Evolutionary conservation across 345 rosid genomes (phyloP).

Genomic region (Luvunga scandens): DNA sequence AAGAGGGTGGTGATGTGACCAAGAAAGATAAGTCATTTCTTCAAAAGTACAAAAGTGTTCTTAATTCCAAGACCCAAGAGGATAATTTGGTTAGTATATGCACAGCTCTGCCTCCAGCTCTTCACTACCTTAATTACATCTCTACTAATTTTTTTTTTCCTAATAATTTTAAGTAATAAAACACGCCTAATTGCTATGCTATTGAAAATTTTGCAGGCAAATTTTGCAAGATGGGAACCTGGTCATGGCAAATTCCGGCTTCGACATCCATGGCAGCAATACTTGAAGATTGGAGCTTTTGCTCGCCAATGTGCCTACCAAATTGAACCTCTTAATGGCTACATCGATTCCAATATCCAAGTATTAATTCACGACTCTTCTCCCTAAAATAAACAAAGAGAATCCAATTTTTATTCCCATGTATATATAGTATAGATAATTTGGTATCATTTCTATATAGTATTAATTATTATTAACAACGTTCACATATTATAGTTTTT

Average conservation of each 20-base stretch:
- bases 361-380: slow-evolving; percentile 27
- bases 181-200: background rate
- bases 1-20: slow-evolving; percentile 14
- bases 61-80: slow-evolving; percentile 57
- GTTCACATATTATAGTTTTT: too few species aligned
- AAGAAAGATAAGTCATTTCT: slow-evolving; percentile 37
- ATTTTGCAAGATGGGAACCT: slow-evolving; percentile 91
- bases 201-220: slow-evolving; percentile 41
- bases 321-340: slow-evolving; percentile 60
- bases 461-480: background rate
- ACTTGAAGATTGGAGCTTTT: slow-evolving; percentile 56
- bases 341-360: slow-evolving; percentile 40
- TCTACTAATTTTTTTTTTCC: background rate
- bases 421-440: too few species aligned
- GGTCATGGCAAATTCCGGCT: slow-evolving; percentile 64
- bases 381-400: background rate
- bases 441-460: too few species aligned
- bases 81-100: slow-evolving; percentile 53
- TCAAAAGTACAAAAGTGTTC: slow-evolving; percentile 49
- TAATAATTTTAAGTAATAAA: background rate
- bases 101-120: background rate
- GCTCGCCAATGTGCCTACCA: slow-evolving; percentile 75
- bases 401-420: background rate
- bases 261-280: slow-evolving; percentile 77
- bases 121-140: too few species aligned